These are phyloP conservation scores for Cystobasidiaceae sp. DNA, from an alignment of 1,284 basidiomycete species.

Conservation along the genomic window DNA sequence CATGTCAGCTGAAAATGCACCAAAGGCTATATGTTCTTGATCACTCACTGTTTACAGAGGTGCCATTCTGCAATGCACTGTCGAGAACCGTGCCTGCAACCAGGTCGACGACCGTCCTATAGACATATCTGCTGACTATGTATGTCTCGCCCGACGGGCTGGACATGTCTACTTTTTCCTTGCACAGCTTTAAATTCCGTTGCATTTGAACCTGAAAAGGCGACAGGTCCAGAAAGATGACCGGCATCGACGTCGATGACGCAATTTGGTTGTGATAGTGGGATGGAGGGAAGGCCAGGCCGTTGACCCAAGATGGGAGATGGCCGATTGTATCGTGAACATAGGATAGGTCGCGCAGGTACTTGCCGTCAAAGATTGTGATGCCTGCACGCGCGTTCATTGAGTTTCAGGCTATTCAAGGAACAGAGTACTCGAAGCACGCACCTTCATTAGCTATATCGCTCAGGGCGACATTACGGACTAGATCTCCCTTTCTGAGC, in stretches of 20 bases:
- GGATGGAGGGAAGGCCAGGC: conserved; percentile 45
- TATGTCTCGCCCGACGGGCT: conserved; percentile 46
- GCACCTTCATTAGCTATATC: conserved; percentile 40
- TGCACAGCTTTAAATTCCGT: conserved; percentile 44
- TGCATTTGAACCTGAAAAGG: conserved; percentile 46
- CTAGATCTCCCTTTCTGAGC: conserved; percentile 47
- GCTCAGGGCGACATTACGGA: conserved; percentile 46
- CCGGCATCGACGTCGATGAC: conserved; percentile 38
- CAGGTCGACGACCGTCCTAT: conserved; percentile 42
- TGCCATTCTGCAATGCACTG: too few species aligned
- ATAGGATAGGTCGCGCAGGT: conserved; percentile 44
- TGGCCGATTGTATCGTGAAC: conserved; percentile 47
- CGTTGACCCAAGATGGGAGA: conserved; percentile 48
- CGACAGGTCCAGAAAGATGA: conserved; percentile 41
- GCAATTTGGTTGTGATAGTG: conserved; percentile 49
- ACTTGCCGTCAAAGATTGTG: conserved; percentile 47
- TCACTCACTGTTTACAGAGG: not conserved
- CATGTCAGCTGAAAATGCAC: not conserved
- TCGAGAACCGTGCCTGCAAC: conserved; percentile 29
- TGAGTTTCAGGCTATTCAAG: not conserved
- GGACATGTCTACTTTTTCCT: conserved; percentile 46
- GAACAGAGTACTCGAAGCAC: too few species aligned
- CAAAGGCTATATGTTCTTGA: not conserved
- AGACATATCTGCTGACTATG: conserved; percentile 48
- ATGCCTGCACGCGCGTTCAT: conserved; percentile 35